Conservation (phyloP, 2,329 filamentous ascomycete genomes). For the Talaromyces sp. region DNA sequence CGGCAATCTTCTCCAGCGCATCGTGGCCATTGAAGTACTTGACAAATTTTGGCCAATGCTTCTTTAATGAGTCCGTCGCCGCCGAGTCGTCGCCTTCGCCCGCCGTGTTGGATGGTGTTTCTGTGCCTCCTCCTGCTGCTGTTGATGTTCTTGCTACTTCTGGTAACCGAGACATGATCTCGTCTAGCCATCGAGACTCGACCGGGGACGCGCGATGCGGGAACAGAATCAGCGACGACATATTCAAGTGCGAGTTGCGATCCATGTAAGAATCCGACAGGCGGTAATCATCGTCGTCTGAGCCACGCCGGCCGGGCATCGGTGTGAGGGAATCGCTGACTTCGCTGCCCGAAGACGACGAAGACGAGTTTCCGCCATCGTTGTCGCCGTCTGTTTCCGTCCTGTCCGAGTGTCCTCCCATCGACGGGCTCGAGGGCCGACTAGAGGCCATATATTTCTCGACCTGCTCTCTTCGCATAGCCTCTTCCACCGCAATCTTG, state of each 20-base stretch:
- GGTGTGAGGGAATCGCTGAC: constrained; percentile 33
- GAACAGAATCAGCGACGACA: constrained; percentile 66
- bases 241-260: constrained; percentile 25
- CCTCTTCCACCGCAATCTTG: constrained; percentile 70
- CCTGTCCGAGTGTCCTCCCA: constrained; percentile 10
- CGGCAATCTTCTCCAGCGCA: constrained; percentile 76
- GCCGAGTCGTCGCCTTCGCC: constrained; percentile 20
- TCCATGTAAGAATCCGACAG: constrained; percentile 29
- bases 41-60: constrained; percentile 66
- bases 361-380: constrained; percentile 26
- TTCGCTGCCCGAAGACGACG: constrained; percentile 33
- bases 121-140: background rate
- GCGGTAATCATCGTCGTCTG: constrained; percentile 22
- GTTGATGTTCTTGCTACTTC: constrained; percentile 17
- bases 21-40: constrained; percentile 85
- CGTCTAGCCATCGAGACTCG: constrained; percentile 64
- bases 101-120: background rate
- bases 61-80: constrained; percentile 40
- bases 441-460: constrained; percentile 30
- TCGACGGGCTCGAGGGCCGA: constrained; percentile 20
- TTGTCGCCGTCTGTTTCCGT: constrained; percentile 12
- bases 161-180: constrained; percentile 37
- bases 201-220: constrained; percentile 72
- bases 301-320: constrained; percentile 23
- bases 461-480: constrained; percentile 61